These are phyloP conservation scores for Spiromastix sp. DNA, from an alignment of 2,329 filamentous ascomycete species.

Conservation along the genomic window DNA sequence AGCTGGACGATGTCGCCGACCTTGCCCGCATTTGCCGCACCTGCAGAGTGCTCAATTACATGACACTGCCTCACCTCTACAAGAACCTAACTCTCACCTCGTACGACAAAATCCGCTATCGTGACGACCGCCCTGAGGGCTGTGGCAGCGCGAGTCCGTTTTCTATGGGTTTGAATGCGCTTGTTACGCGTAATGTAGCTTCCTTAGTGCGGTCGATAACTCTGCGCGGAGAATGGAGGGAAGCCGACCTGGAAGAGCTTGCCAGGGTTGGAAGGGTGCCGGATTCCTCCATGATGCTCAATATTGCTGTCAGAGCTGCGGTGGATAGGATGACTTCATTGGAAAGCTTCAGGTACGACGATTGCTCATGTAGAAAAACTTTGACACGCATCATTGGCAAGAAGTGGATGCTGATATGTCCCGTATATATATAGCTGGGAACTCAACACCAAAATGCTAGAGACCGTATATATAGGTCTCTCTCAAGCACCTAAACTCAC, in stretches of 20 bases:
- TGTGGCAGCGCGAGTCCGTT: slow-evolving; percentile 54
- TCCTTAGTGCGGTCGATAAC: slow-evolving; percentile 43
- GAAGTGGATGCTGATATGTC: too few relatives aligned
- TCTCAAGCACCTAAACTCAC: slow-evolving; percentile 39
- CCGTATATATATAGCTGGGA: slow-evolving; percentile 41
- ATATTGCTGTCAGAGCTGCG: slow-evolving; percentile 48
- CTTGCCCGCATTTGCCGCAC: slow-evolving; percentile 50
- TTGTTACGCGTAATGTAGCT: slow-evolving; percentile 47
- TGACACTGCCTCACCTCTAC: slow-evolving; percentile 53
- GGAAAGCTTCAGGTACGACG: slow-evolving; percentile 41
- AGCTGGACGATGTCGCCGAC: slow-evolving; percentile 49
- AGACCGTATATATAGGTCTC: slow-evolving; percentile 49
- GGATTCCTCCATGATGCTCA: slow-evolving; percentile 55
- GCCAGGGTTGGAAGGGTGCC: slow-evolving; percentile 47
- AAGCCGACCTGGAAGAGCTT: slow-evolving; percentile 48
- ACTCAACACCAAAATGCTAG: slow-evolving; percentile 49
- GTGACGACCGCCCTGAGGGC: slow-evolving; percentile 47
- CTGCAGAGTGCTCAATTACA: slow-evolving; percentile 53
- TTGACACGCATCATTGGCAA: too few relatives aligned
- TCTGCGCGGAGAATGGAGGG: slow-evolving; percentile 47
- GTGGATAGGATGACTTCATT: slow-evolving; percentile 49
- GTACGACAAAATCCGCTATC: slow-evolving; percentile 49
- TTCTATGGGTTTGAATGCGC: slow-evolving; percentile 51
- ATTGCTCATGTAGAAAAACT: too few relatives aligned
- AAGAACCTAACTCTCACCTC: slow-evolving; percentile 45